Evolutionary conservation across 257 asterid genomes (phyloP).

Genomic region (Solanum medicagineum): DNA sequence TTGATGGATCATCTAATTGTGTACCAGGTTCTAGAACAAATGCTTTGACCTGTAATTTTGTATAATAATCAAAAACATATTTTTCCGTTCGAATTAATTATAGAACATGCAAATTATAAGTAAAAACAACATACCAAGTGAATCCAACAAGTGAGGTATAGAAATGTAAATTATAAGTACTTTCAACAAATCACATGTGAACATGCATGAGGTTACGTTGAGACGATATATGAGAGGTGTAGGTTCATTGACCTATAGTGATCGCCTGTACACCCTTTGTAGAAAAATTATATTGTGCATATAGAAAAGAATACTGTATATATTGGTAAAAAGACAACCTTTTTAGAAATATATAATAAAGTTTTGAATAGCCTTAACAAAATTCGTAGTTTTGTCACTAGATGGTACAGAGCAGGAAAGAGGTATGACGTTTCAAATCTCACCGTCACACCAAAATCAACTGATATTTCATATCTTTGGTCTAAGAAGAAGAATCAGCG

Average conservation of each 20-base stretch:
- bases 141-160: no score
- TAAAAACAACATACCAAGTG: neutral
- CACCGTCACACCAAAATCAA: neutral
- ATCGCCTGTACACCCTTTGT: no score
- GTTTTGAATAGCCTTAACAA: no score
- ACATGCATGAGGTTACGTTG: neutral
- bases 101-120: neutral
- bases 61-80: neutral
- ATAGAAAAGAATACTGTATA: no score
- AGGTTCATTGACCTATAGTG: no score
- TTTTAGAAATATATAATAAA: no score
- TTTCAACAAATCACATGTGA: neutral
- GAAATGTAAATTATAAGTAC: neutral
- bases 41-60: conserved; percentile 56
- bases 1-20: conserved; percentile 22
- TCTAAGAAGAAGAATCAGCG: neutral
- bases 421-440: neutral
- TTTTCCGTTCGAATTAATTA: neutral
- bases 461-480: neutral
- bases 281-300: no score
- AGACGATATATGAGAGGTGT: neutral
- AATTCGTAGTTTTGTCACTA: no score
- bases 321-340: no score
- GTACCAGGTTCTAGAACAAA: conserved; percentile 75
- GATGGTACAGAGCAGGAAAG: neutral